phyloP scores from a whole-genome alignment of 2,329 filamentous ascomycete species.

The Parafenestella ontariensis region DNA sequence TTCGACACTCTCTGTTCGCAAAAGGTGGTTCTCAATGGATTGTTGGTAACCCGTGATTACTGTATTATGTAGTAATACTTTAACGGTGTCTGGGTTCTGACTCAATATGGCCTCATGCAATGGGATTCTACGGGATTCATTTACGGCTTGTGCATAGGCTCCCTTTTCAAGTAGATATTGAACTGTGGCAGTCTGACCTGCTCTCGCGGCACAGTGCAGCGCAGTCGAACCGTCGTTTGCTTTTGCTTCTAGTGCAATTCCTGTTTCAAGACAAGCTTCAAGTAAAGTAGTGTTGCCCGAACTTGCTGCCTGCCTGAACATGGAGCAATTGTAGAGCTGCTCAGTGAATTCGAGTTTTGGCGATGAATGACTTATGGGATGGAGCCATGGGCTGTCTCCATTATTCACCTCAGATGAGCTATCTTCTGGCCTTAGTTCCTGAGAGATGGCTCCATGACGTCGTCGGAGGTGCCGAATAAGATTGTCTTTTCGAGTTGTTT shows the following conservation, averaged over 20 bases:
- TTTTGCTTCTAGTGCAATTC: background rate
- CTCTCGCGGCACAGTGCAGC: constrained; percentile 18
- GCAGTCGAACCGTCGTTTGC: constrained; percentile 13
- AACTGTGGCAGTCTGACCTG: constrained; percentile 1
- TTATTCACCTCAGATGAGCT: too few species aligned
- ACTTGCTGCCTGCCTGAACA: constrained; percentile 8
- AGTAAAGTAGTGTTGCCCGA: constrained; percentile 4
- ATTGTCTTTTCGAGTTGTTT: constrained; percentile 13
- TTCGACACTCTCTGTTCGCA: background rate
- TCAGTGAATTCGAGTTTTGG: background rate
- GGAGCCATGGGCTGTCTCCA: background rate
- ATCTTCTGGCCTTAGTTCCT: too few species aligned
- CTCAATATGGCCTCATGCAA: constrained; percentile 8
- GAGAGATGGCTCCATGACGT: background rate
- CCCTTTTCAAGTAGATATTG: constrained; percentile 2
- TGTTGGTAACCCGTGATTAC: background rate
- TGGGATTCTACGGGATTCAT: background rate
- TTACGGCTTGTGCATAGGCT: background rate
- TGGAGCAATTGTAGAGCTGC: background rate
- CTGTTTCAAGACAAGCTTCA: background rate
- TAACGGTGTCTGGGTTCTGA: background rate
- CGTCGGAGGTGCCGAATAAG: constrained; percentile 2
- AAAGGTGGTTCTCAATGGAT: background rate
- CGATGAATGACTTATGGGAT: background rate
- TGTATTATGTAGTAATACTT: background rate